phyloP scores from a whole-genome alignment of 805 yeast species.

The Tetrapisispora phaffii region DNA sequence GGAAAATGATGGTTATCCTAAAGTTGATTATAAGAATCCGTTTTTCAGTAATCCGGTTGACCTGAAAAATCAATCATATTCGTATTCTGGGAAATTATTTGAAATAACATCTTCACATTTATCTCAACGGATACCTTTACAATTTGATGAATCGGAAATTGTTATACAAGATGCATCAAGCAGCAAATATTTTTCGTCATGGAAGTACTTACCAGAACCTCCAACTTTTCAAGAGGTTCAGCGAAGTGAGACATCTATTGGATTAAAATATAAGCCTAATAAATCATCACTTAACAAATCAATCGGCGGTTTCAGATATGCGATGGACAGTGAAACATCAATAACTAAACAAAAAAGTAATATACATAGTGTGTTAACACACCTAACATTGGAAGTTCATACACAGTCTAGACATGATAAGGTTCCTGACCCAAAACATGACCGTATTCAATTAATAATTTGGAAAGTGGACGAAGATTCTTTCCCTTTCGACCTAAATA shows the following conservation, averaged over 20 bases:
- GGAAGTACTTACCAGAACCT: conserved; percentile 41
- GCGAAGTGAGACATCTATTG: not conserved
- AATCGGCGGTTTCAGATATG: conserved; percentile 11
- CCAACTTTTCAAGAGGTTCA: conserved; percentile 38
- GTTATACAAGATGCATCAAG: conserved; percentile 3
- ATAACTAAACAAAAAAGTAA: conserved; percentile 30
- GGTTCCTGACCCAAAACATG: conserved; percentile 56
- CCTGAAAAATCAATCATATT: conserved; percentile 42
- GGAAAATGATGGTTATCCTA: conserved; percentile 38
- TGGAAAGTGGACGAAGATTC: conserved; percentile 49
- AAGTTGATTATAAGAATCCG: conserved; percentile 52
- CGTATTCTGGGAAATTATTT: conserved; percentile 60
- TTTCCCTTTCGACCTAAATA: conserved; percentile 27
- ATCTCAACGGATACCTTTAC: conserved; percentile 25
- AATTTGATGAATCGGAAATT: conserved; percentile 15
- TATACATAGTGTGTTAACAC: conserved; percentile 40
- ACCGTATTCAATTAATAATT: conserved; percentile 49
- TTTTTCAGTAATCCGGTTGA: conserved; percentile 47
- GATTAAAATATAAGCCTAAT: no score
- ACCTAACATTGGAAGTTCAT: conserved; percentile 62
- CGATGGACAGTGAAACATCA: conserved; percentile 5
- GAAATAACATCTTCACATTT: conserved; percentile 35
- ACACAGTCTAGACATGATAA: conserved; percentile 41
- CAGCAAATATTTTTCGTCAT: conserved; percentile 12
- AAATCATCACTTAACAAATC: not conserved